A percentile compares a stretch with the other conserved stretches of the same genome.
Evolutionary conservation across 2,329 filamentous ascomycete species (phyloP).

Genomic region (Didymella exigua): DNA sequence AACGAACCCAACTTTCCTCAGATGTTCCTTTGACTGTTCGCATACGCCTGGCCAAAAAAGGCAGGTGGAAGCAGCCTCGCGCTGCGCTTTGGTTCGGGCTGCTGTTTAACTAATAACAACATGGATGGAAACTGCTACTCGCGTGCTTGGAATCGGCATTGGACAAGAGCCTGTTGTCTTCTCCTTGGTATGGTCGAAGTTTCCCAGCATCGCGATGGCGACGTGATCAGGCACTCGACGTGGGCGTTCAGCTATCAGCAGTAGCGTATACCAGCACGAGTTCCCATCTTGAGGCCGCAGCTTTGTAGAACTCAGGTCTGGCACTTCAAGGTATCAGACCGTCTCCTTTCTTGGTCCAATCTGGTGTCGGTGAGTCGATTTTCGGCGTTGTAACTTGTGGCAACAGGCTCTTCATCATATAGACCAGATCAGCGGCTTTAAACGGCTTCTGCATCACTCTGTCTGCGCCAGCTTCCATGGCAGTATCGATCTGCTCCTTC

Average conservation of each 20-base stretch:
- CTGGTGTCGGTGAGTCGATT: conserved; percentile 28
- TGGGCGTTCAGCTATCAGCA: not conserved
- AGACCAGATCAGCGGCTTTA: conserved; percentile 42
- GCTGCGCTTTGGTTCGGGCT: no score
- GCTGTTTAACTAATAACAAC: not conserved
- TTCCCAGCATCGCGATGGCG: not conserved
- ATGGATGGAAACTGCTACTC: not conserved
- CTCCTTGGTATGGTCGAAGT: no score
- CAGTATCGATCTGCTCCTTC: conserved; percentile 43
- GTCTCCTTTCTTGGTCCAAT: conserved; percentile 11
- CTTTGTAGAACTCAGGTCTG: no score
- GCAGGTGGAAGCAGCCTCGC: not conserved
- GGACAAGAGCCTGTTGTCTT: not conserved
- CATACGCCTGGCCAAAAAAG: not conserved
- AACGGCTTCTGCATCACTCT: conserved; percentile 47
- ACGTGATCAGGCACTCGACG: not conserved
- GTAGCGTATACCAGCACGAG: no score
- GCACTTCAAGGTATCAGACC: conserved; percentile 24
- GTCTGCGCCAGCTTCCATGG: conserved; percentile 44
- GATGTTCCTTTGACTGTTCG: not conserved
- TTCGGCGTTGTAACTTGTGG: conserved; percentile 25
- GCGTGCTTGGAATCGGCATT: not conserved
- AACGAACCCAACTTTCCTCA: not conserved
- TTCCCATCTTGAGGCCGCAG: not conserved
- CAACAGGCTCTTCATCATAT: conserved; percentile 44